phyloP scores from a whole-genome alignment of 225 moss, liverwort and hornwort species.

The Straminergon stramineum region DNA sequence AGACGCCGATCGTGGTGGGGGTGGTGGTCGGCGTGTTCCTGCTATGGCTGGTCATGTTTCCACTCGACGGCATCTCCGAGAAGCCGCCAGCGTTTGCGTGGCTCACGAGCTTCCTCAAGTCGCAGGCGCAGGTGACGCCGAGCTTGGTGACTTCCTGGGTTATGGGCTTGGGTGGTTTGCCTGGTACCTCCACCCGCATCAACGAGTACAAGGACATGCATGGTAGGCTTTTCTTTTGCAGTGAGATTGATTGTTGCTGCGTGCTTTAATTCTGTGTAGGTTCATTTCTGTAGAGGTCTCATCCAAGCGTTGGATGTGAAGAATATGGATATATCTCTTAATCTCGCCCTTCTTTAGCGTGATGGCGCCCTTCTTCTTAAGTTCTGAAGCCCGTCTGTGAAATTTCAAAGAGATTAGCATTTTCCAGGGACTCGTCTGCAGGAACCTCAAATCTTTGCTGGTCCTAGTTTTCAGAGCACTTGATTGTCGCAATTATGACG shows the following conservation, averaged over 20 bases:
- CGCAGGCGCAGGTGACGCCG: background rate
- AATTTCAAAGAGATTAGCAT: background rate
- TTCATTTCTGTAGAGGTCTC: background rate
- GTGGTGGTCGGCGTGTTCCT: conserved; percentile 9
- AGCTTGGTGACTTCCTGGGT: conserved; percentile 6
- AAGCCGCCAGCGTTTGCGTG: conserved; percentile 3
- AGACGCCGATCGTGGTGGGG: background rate
- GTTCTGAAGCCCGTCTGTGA: background rate
- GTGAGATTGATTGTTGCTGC: background rate
- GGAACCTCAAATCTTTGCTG: background rate
- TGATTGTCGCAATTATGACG: background rate
- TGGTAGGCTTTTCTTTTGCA: background rate
- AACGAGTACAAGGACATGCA: conserved; percentile 45
- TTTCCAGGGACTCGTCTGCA: background rate
- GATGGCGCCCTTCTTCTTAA: background rate
- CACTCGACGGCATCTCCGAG: background rate
- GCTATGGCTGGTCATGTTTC: conserved; percentile 3
- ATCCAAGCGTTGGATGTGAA: background rate
- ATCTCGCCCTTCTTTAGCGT: background rate
- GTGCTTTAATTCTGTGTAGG: background rate
- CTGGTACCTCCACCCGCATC: background rate
- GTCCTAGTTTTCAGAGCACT: background rate
- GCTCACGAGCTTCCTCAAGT: background rate
- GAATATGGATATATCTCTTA: background rate
- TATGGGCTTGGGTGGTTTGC: background rate